These are phyloP conservation scores for Chlorella sp. DNA, from an alignment of 139 green algal species.

Conservation along the genomic window DNA sequence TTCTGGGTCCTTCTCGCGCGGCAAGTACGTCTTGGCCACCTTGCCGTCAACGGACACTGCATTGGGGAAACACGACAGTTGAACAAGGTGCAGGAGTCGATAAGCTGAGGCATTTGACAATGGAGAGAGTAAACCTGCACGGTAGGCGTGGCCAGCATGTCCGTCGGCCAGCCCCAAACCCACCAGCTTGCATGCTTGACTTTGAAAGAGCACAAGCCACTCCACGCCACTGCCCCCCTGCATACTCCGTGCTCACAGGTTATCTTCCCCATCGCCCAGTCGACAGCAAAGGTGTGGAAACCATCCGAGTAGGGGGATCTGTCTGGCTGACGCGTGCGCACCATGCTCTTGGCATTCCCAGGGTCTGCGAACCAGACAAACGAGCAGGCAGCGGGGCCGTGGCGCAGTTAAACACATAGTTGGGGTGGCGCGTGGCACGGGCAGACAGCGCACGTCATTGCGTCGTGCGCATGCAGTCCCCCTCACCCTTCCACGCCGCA, in stretches of 20 bases:
- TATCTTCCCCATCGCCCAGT: conserved; percentile 30
- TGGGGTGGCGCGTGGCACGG: not conserved
- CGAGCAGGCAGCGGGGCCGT: no score
- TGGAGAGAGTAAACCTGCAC: no score
- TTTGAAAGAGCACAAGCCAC: not conserved
- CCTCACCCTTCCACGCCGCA: not conserved
- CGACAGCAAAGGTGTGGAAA: conserved; percentile 34
- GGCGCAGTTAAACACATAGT: no score
- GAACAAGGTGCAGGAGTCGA: not conserved
- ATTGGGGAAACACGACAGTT: not conserved
- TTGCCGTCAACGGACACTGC: not conserved
- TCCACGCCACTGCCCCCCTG: not conserved
- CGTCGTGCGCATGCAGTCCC: not conserved
- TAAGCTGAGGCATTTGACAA: not conserved
- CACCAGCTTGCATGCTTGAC: not conserved
- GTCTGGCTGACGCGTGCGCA: not conserved
- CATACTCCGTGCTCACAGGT: not conserved
- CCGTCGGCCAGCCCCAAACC: no score
- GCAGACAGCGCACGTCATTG: not conserved
- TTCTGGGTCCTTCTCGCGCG: not conserved
- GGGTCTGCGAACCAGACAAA: not conserved
- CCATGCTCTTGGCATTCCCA: conserved; percentile 1
- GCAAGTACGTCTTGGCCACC: not conserved
- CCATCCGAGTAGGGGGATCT: conserved; percentile 13
- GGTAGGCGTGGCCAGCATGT: no score